Percentiles rank a stretch among this genome's conserved stretches.
Conservation (phyloP, 1,139 yeast species). For the Yamadazyma triangularis region DNA sequence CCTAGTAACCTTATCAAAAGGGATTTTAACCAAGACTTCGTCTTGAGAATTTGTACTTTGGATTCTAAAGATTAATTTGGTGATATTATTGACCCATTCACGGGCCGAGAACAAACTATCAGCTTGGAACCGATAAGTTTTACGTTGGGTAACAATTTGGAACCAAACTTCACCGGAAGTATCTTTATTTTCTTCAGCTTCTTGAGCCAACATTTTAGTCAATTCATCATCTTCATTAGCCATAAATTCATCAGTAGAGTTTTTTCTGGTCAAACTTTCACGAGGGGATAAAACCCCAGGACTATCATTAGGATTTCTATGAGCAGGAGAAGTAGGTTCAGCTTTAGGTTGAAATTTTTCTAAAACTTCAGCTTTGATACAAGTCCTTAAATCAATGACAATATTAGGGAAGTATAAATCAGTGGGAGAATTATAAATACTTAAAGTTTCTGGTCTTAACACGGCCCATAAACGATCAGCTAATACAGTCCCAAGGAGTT, state of each 20-base stretch:
- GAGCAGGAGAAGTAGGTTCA: conserved; percentile 9
- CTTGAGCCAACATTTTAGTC: conserved; percentile 20
- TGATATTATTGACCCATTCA: conserved; percentile 73
- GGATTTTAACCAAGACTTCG: conserved; percentile 74
- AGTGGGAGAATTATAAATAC: conserved; percentile 66
- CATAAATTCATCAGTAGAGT: conserved; percentile 15
- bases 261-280: conserved; percentile 7
- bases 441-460: conserved; percentile 61
- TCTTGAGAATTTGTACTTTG: conserved; percentile 66
- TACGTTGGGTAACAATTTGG: conserved; percentile 51
- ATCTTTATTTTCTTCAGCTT: conserved; percentile 27
- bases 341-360: conserved; percentile 22
- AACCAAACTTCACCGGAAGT: conserved; percentile 44
- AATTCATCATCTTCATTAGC: conserved; percentile 22
- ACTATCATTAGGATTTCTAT: conserved; percentile 3
- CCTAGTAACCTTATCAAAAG: conserved; percentile 63
- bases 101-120: conserved; percentile 72
- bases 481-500: conserved; percentile 30
- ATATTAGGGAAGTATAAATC: conserved; percentile 79
- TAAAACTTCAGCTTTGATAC: conserved; percentile 54
- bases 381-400: conserved; percentile 67
- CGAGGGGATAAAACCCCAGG: conserved; percentile 10
- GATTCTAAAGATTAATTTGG: conserved; percentile 63
- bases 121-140: conserved; percentile 63
- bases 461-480: conserved; percentile 69